These are phyloP conservation scores for Hyaloperonospora brassicae DNA, from an alignment of 352 stramenopile genomes.

Conservation along the genomic window DNA sequence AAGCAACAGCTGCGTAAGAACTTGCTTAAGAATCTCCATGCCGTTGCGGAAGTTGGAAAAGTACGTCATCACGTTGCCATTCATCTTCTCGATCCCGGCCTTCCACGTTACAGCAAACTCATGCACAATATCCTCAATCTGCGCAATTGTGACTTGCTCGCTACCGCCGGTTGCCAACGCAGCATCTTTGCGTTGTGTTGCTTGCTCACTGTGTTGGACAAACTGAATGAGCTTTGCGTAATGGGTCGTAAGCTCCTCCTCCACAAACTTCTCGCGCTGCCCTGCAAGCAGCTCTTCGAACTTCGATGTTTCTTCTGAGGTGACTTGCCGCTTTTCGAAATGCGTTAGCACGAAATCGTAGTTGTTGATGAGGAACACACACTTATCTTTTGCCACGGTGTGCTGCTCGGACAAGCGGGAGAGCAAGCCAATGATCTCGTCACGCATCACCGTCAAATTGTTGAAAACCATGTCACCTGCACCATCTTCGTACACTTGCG, in stretches of 20 bases:
- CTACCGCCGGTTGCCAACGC: conserved; percentile 10
- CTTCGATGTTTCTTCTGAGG: conserved; percentile 90
- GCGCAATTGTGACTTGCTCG: conserved; percentile 72
- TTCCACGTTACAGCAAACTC: conserved; percentile 96
- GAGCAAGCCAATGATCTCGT: conserved; percentile 75
- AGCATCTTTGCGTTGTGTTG: conserved; percentile 36
- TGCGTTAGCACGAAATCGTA: conserved; percentile 93
- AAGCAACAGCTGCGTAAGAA: conserved; percentile 95
- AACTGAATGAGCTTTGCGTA: conserved; percentile 97
- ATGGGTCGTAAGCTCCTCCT: conserved; percentile 90
- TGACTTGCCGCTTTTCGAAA: conserved; percentile 91
- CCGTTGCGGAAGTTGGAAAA: conserved; percentile 98
- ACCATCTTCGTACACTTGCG: conserved; percentile 75
- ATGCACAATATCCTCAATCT: conserved; percentile 91
- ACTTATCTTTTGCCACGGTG: conserved; percentile 87
- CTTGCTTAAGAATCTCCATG: conserved; percentile 99
- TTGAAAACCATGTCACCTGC: conserved; percentile 91
- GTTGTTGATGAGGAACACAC: conserved; percentile 98
- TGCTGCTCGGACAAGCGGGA: conserved; percentile 88
- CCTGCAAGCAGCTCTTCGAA: conserved; percentile 91
- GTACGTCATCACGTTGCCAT: conserved; percentile 94
- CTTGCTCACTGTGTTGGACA: conserved; percentile 91
- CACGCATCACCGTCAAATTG: conserved; percentile 80
- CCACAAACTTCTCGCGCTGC: conserved; percentile 95
- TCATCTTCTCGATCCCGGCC: conserved; percentile 94